Conservation (phyloP, 352 stramenopile species). For the Phytophthora vignae region DNA sequence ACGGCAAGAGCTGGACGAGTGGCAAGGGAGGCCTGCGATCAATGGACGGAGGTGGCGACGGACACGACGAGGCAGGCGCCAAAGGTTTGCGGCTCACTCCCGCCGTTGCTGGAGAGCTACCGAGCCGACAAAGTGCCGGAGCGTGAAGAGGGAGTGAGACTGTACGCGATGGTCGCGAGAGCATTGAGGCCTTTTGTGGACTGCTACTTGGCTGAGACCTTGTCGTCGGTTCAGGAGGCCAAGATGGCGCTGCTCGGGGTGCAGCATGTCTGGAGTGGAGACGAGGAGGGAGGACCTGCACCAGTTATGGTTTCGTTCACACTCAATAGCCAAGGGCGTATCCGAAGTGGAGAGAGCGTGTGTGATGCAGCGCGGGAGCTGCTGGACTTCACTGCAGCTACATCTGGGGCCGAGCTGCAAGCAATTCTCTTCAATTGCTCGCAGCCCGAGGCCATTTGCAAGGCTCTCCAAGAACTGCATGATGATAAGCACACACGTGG, state of each 20-base stretch:
- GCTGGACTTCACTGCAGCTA: constrained; percentile 39
- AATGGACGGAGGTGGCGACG: constrained; percentile 16
- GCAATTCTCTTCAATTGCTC: constrained; percentile 93
- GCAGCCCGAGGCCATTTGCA: constrained; percentile 86
- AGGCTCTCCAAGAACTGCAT: constrained; percentile 68
- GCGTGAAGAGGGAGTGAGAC: constrained; percentile 68
- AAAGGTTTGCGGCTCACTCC: constrained; percentile 78
- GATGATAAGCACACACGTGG: constrained; percentile 22
- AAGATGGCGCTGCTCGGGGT: constrained; percentile 85
- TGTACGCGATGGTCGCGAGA: constrained; percentile 76
- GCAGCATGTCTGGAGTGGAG: constrained; percentile 22
- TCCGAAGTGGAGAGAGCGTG: constrained; percentile 81
- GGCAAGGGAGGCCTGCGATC: constrained; percentile 54
- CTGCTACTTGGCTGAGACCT: constrained; percentile 88
- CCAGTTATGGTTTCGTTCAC: constrained; percentile 87
- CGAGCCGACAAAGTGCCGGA: constrained; percentile 80
- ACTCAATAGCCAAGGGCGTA: constrained; percentile 60
- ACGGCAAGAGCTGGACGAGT: constrained; percentile 63
- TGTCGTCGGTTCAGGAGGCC: constrained; percentile 87
- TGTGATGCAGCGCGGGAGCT: constrained; percentile 50
- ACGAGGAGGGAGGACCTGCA: constrained; percentile 34
- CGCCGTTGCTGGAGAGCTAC: constrained; percentile 91
- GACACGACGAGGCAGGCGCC: constrained; percentile 17
- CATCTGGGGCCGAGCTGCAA: constrained; percentile 39
- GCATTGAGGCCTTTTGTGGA: constrained; percentile 79